phyloP scores from a whole-genome alignment of 2,329 filamentous ascomycete species.

The Leptographium wingfieldii region DNA sequence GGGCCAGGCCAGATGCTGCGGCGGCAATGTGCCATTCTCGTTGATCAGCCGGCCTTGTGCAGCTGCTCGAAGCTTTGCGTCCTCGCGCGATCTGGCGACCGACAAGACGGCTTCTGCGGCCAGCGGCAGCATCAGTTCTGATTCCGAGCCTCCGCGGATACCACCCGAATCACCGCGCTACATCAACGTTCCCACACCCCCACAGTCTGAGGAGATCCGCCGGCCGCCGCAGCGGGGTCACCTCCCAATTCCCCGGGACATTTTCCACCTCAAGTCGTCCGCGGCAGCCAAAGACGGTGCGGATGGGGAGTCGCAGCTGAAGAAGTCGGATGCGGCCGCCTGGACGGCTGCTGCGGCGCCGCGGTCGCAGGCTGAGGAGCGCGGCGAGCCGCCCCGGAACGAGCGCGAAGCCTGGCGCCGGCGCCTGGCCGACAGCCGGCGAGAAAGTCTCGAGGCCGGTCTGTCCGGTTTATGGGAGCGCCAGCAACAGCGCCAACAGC shows the following conservation, averaged over 20 bases:
- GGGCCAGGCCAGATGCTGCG: neutral
- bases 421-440: conserved; percentile 57
- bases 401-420: conserved; percentile 49
- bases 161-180: conserved; percentile 81
- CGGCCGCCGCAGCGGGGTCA: conserved; percentile 53
- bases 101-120: neutral
- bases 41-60: neutral
- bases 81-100: neutral
- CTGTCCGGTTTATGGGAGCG: conserved; percentile 57
- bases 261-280: conserved; percentile 46
- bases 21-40: neutral
- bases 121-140: conserved; percentile 9
- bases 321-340: conserved; percentile 41
- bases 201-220: conserved; percentile 50
- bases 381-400: conserved; percentile 23
- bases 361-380: conserved; percentile 30
- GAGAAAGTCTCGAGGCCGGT: conserved; percentile 59
- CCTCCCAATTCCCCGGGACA: conserved; percentile 67
- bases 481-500: conserved; percentile 34
- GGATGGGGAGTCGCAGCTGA: conserved; percentile 14
- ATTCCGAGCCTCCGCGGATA: conserved; percentile 32
- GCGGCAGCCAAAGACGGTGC: neutral
- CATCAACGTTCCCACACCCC: conserved; percentile 66
- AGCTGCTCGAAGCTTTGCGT: neutral
- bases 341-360: conserved; percentile 52